A percentile compares a stretch with the other conserved stretches of the same genome.
These are phyloP conservation scores for Ascochyta clinopodiicola DNA, from an alignment of 2,329 filamentous ascomycete species.

Conservation along the genomic window DNA sequence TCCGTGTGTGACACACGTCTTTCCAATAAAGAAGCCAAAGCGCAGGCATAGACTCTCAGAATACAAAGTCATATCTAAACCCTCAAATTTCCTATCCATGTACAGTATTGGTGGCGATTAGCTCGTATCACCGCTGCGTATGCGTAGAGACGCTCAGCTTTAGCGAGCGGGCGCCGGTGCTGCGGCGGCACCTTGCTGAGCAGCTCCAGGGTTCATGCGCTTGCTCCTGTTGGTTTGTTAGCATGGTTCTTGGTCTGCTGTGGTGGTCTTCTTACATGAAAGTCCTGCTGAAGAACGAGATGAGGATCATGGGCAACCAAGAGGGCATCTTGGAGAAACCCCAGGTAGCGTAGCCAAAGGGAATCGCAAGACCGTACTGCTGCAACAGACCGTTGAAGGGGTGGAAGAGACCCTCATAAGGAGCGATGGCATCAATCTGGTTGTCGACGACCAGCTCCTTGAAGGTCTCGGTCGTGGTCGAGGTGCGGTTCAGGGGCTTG, in stretches of 20 bases:
- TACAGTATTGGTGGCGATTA: not conserved
- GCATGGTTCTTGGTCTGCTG: not conserved
- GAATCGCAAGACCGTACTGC: slow-evolving; percentile 66
- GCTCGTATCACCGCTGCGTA: not conserved
- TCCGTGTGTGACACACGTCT: not conserved
- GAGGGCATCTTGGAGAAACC: slow-evolving; percentile 65
- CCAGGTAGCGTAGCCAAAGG: slow-evolving; percentile 73
- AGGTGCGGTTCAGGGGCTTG: slow-evolving; percentile 73
- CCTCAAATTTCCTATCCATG: not conserved
- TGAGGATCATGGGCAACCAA: slow-evolving; percentile 78
- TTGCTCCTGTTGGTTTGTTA: slow-evolving; percentile 33
- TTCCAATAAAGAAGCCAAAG: not conserved
- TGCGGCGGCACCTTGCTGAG: slow-evolving; percentile 16
- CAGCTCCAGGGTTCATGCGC: slow-evolving; percentile 27
- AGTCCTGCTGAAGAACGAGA: slow-evolving; percentile 74
- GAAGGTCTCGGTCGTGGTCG: slow-evolving; percentile 69
- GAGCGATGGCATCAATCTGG: slow-evolving; percentile 58
- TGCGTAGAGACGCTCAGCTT: not conserved
- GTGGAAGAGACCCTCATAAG: slow-evolving; percentile 74
- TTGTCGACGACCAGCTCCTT: slow-evolving; percentile 66
- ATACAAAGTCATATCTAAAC: slow-evolving; percentile 6
- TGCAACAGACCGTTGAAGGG: slow-evolving; percentile 74
- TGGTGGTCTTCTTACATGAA: slow-evolving; percentile 68
- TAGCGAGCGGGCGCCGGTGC: slow-evolving; percentile 22
- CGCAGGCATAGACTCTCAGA: not conserved